A percentile compares a stretch with the other conserved stretches of the same genome.
phyloP scores from a whole-genome alignment of 257 asterid genomes.

The Ligustrum vulgare region DNA sequence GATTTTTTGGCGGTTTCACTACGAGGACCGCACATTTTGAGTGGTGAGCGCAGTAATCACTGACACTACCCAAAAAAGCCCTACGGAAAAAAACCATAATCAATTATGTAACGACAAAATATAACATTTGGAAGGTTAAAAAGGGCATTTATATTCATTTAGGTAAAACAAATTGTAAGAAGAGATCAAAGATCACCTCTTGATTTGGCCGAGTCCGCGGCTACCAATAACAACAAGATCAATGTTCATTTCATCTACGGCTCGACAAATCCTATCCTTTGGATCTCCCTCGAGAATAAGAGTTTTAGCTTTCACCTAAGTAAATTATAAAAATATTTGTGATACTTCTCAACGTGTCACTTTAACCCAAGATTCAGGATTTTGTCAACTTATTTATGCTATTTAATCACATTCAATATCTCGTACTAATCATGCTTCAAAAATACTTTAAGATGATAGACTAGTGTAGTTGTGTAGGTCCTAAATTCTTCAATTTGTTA shows the following conservation, averaged over 20 bases:
- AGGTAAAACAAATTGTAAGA: not conserved
- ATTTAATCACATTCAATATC: too few species aligned
- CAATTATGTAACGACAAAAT: not conserved
- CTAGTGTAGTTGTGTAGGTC: too few species aligned
- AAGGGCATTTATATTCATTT: too few species aligned
- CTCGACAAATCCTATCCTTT: constrained; percentile 46
- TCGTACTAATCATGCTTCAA: too few species aligned
- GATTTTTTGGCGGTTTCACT: constrained; percentile 37
- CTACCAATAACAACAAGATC: constrained; percentile 56
- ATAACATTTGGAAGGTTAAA: not conserved
- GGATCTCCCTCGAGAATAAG: constrained; percentile 53
- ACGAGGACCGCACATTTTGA: constrained; percentile 48
- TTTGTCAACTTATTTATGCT: too few species aligned
- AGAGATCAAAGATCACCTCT: constrained; percentile 32
- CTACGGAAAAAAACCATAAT: constrained; percentile 14
- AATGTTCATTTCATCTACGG: constrained; percentile 43
- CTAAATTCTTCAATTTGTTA: not conserved
- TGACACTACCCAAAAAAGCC: constrained; percentile 54
- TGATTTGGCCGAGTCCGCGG: constrained; percentile 62
- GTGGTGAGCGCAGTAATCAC: constrained; percentile 46
- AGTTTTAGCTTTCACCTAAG: constrained; percentile 43
- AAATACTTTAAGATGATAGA: too few species aligned
- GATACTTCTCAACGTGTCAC: too few species aligned
- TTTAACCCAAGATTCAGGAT: too few species aligned
- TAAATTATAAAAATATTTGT: not conserved